phyloP scores from a whole-genome alignment of 345 rosid genomes.

The Odontarrhena argentea region DNA sequence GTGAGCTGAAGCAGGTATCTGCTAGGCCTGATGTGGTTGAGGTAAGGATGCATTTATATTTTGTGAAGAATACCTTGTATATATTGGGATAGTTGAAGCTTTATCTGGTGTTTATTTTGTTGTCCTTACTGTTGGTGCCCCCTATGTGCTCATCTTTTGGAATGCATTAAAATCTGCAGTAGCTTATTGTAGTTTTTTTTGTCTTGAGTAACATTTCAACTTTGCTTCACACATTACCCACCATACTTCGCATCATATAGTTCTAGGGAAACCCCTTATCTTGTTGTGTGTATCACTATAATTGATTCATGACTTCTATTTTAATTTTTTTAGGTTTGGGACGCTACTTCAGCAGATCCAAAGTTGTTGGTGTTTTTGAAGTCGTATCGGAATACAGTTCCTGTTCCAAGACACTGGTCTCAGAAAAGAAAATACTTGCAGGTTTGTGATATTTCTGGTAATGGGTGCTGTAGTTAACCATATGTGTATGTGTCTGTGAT shows the following conservation, averaged over 20 bases:
- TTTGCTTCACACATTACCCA: conserved; percentile 1
- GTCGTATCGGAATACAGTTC: conserved; percentile 92
- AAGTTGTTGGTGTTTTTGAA: conserved; percentile 91
- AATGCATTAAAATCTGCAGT: conserved; percentile 1
- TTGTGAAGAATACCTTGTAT: background rate
- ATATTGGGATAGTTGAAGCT: background rate
- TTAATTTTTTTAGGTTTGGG: conserved; percentile 83
- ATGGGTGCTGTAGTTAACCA: conserved; percentile 29
- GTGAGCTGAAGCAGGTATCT: conserved; percentile 87
- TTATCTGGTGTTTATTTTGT: background rate
- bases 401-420: conserved; percentile 99
- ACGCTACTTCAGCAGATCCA: conserved; percentile 97
- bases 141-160: background rate
- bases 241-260: background rate
- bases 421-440: conserved; percentile 98
- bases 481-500: conserved; percentile 55
- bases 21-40: conserved; percentile 99
- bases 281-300: background rate
- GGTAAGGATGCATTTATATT: conserved; percentile 48
- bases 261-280: background rate
- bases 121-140: background rate
- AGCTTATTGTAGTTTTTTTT: background rate
- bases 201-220: background rate
- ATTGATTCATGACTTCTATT: background rate
- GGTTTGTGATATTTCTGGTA: conserved; percentile 58